phyloP scores from a whole-genome alignment of 106 monocot species.

The Narthecium ossifragum region DNA sequence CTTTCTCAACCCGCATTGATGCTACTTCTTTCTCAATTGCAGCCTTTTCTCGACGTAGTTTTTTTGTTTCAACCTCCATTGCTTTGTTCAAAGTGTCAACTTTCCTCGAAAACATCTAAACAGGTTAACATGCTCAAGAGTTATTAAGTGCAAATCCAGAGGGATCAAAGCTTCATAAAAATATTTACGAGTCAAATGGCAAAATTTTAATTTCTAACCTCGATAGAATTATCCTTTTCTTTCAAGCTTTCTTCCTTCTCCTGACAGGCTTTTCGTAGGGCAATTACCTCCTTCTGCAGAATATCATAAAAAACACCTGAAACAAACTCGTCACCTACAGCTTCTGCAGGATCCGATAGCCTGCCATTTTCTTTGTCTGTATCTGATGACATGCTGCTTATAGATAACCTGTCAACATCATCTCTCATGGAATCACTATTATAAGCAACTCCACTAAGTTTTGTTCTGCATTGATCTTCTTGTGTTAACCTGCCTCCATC shows the following conservation, averaged over 20 bases:
- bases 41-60: conserved; percentile 61
- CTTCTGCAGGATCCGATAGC: conserved; percentile 13
- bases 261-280: conserved; percentile 60
- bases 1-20: conserved; percentile 40
- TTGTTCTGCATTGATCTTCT: conserved; percentile 21
- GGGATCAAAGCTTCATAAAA: no score
- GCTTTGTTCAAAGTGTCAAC: conserved; percentile 62
- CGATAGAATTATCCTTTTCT: conserved; percentile 76
- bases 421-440: conserved; percentile 24
- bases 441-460: conserved; percentile 23
- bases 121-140: neutral
- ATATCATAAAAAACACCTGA: conserved; percentile 68
- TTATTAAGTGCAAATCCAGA: no score
- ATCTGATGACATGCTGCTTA: conserved; percentile 9
- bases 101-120: conserved; percentile 66
- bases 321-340: conserved; percentile 44
- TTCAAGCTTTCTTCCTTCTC: conserved; percentile 67
- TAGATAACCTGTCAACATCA: conserved; percentile 15
- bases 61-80: conserved; percentile 79
- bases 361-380: conserved; percentile 14
- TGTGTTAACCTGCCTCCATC: conserved; percentile 49
- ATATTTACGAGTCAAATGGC: no score
- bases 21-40: conserved; percentile 58
- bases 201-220: conserved; percentile 25
- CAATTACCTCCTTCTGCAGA: conserved; percentile 73